phyloP scores from a whole-genome alignment of 164 flowering plant species.

The Tetracentron sinense region DNA sequence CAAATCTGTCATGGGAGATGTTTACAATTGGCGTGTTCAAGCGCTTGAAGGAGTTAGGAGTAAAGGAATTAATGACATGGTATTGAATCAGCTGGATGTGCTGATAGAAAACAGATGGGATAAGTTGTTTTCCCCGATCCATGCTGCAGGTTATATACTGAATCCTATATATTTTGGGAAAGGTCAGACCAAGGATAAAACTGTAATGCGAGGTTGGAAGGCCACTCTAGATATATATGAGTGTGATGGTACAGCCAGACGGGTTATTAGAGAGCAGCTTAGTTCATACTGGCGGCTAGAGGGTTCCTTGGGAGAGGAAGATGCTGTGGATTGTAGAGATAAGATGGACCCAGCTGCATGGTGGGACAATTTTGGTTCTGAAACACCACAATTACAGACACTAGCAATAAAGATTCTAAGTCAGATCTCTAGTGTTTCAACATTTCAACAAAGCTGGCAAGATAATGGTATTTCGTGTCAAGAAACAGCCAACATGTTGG shows the following conservation, averaged over 20 bases:
- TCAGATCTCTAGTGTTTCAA: slow-evolving; percentile 28
- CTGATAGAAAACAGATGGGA: slow-evolving; percentile 38
- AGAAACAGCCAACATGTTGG: slow-evolving; percentile 17
- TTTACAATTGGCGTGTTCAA: slow-evolving; percentile 31
- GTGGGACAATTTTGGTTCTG: slow-evolving; percentile 52
- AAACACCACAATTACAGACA: slow-evolving; percentile 31
- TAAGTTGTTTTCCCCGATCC: slow-evolving; percentile 36
- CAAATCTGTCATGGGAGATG: slow-evolving; percentile 29
- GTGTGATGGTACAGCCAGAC: slow-evolving; percentile 26
- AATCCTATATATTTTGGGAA: slow-evolving; percentile 36
- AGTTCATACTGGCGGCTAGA: slow-evolving; percentile 39
- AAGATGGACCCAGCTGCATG: slow-evolving; percentile 44
- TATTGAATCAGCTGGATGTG: slow-evolving; percentile 25
- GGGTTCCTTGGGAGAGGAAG: slow-evolving; percentile 45
- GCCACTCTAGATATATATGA: slow-evolving; percentile 36
- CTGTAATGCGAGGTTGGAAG: slow-evolving; percentile 42
- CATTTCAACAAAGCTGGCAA: slow-evolving; percentile 23
- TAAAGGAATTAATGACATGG: slow-evolving; percentile 22
- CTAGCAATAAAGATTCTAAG: slow-evolving; percentile 36
- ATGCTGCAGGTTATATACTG: slow-evolving; percentile 36
- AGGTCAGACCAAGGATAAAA: slow-evolving; percentile 37
- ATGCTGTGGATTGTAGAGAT: slow-evolving; percentile 41
- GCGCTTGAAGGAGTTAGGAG: slow-evolving; percentile 29
- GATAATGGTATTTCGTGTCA: slow-evolving; percentile 12
- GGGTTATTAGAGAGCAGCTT: slow-evolving; percentile 35